These are phyloP conservation scores for Amphirosellinia nigrospora DNA, from an alignment of 495 filamentous ascomycete genomes.

Conservation along the genomic window DNA sequence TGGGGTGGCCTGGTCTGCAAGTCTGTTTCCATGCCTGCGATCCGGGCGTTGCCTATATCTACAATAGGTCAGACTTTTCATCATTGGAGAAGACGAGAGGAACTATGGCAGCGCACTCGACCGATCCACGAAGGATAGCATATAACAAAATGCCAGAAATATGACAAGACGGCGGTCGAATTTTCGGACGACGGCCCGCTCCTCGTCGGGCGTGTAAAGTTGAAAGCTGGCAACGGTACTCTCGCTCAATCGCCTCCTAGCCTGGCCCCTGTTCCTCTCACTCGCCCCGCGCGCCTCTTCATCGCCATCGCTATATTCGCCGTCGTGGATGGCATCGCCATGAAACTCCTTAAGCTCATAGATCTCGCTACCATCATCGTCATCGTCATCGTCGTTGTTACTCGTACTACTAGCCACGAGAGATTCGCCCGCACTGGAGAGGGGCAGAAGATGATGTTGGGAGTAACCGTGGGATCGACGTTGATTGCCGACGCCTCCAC, in stretches of 20 bases:
- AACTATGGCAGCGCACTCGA: conserved; percentile 61
- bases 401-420: background rate
- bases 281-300: background rate
- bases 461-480: background rate
- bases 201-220: conserved; percentile 78
- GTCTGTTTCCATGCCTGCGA: conserved; percentile 74
- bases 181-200: conserved; percentile 70
- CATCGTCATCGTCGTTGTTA: conserved; percentile 27
- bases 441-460: conserved; percentile 28
- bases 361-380: conserved; percentile 26
- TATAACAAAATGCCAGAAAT: conserved; percentile 81
- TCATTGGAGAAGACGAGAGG: background rate
- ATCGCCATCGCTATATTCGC: conserved; percentile 1
- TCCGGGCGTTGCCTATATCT: conserved; percentile 83
- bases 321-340: background rate
- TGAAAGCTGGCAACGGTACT: conserved; percentile 58
- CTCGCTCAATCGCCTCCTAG: conserved; percentile 32
- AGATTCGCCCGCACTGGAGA: background rate
- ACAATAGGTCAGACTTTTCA: background rate
- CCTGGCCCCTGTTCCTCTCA: conserved; percentile 11
- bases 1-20: conserved; percentile 63
- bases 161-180: conserved; percentile 78
- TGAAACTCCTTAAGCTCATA: conserved; percentile 27
- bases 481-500: background rate
- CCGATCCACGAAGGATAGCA: conserved; percentile 80